Base-by-base conservation (phyloP, 2,329 filamentous ascomycete genomes). In the Neobulgaria alba region DNA sequence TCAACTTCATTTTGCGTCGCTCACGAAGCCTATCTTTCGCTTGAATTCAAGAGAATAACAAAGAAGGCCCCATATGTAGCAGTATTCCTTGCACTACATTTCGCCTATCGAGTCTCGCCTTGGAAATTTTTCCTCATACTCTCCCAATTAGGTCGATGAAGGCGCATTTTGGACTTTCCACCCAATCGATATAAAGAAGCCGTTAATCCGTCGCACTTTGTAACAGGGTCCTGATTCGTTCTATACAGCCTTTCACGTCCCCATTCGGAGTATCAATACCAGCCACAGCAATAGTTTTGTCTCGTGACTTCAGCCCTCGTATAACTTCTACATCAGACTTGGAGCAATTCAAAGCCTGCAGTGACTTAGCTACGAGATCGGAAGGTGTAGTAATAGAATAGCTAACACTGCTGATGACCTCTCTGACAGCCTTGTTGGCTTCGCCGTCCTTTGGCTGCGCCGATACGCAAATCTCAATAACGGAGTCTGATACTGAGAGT, bases 361-460 rank as follows among this genome's bases (percentile, higher is more conserved):
- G 15, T 17, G 9, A 32, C 3, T 10, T 26, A 26, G 30, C 33
- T 36, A 7, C 34, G 10, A 17, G 20, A 16, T 32, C 15, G 17
- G 20, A 10, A 10, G 8, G 2, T 30, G 3, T 1, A 2, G 4
- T n/a, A 2, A 18, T n/a, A 16, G 12, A n/a, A 4, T 10, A 20
- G 5, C 61, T 48, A 51, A 78, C 77, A 54, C 75, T 64, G 48
- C 79, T 79, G 41, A 87, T 63, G 3, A 85, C 61, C 29, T 71
- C 66, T 36, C 77, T 62, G 2, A 84, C 76, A 3, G 81, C 80
- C 55, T 72, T 73, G 56, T 86, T 86, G 4, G 82, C 75, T 55
- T 83, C 77, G 10, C 80, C 79, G 10, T 85, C 77, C 45, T 71
- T 69, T 9, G 82, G 69, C 48, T 72, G 77, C 0, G 79, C 80